Percentiles rank a stretch among this genome's conserved stretches.
These are phyloP conservation scores for Syzygium aqueum DNA, from an alignment of 345 rosid species.

Conservation along the genomic window DNA sequence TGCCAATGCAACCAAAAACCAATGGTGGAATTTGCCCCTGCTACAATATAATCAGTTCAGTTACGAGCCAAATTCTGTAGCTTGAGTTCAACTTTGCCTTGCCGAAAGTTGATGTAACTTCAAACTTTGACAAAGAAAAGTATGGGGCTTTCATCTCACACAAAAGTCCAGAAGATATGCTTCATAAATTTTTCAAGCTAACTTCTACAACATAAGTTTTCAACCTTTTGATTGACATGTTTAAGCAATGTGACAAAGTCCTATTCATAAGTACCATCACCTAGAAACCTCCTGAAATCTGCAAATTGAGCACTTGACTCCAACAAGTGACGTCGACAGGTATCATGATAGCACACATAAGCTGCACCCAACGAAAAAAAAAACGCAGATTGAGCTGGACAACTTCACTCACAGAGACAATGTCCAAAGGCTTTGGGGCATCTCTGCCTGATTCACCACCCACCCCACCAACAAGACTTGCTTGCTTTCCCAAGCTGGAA, in stretches of 20 bases:
- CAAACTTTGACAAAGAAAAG: neutral
- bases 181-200: neutral
- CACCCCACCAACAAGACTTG: conserved; percentile 10
- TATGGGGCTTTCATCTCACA: neutral
- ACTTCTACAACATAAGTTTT: neutral
- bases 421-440: conserved; percentile 81
- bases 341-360: neutral
- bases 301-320: neutral
- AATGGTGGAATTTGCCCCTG: neutral
- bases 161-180: neutral
- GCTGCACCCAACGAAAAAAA: neutral
- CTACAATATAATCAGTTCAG: neutral
- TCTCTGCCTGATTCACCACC: conserved; percentile 51
- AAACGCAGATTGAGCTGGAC: neutral
- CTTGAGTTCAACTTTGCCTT: neutral
- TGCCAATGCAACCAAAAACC: neutral
- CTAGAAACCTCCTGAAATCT: neutral
- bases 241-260: neutral
- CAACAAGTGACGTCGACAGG: neutral
- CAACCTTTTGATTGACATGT: neutral
- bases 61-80: neutral
- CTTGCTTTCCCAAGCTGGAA: conserved; percentile 47
- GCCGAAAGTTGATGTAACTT: neutral
- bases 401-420: conserved; percentile 45
- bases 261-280: neutral